Conservation (phyloP, 2,329 filamentous ascomycete genomes). For the Penicillium griseofulvum region DNA sequence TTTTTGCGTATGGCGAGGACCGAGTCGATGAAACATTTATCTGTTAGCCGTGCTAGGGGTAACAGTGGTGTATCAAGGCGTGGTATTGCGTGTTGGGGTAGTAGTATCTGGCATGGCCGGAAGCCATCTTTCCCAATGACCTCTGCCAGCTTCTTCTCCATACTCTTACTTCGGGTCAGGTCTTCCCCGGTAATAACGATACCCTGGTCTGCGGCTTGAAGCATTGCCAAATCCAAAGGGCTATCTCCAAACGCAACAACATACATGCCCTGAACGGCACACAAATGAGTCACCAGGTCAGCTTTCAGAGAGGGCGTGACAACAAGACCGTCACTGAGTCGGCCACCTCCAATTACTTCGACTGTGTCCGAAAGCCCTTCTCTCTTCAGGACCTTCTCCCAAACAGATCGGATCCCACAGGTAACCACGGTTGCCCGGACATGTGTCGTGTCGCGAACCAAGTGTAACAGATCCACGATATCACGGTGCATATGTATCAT, state of each 20-base stretch:
- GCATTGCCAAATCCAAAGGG: constrained; percentile 58
- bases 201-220: constrained; percentile 52
- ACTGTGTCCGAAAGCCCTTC: constrained; percentile 45
- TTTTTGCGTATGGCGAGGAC: constrained; percentile 17
- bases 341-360: constrained; percentile 54
- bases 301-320: constrained; percentile 54
- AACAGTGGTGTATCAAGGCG: constrained; percentile 47
- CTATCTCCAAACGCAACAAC: constrained; percentile 63
- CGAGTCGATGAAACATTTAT: constrained; percentile 27
- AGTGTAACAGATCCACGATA: constrained; percentile 46
- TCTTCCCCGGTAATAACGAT: constrained; percentile 56
- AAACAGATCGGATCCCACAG: constrained; percentile 54
- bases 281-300: constrained; percentile 46
- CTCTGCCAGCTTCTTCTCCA: constrained; percentile 48
- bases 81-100: constrained; percentile 42
- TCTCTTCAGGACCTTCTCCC: constrained; percentile 54
- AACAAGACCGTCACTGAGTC: constrained; percentile 49
- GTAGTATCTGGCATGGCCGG: constrained; percentile 46
- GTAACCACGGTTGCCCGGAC: constrained; percentile 54
- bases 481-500: constrained; percentile 48
- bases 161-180: constrained; percentile 49
- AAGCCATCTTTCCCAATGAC: constrained; percentile 46
- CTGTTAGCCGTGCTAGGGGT: constrained; percentile 41
- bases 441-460: constrained; percentile 28
- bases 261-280: constrained; percentile 30